Evolutionary conservation across 2,329 filamentous ascomycete species (phyloP).

Genomic region (Emericellopsis cladophorae): DNA sequence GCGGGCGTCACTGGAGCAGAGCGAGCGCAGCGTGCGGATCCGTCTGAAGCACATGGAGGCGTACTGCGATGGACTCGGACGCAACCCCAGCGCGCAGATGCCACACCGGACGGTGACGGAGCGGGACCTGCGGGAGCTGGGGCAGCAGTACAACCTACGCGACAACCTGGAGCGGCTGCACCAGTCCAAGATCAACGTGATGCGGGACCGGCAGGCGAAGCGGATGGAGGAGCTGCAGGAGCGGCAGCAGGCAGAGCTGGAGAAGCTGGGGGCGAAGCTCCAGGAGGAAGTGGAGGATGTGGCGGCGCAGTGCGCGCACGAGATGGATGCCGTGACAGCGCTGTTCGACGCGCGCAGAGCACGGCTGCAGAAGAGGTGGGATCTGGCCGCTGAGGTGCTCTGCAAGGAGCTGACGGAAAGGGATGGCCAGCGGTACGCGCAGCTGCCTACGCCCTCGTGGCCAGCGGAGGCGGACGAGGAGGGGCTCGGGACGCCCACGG

Average conservation of each 20-base stretch:
- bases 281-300: conserved; percentile 34
- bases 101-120: conserved; percentile 44
- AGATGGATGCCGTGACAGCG: conserved; percentile 33
- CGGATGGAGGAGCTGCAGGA: conserved; percentile 45
- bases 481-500: not conserved
- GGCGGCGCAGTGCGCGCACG: conserved; percentile 30
- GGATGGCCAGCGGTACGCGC: conserved; percentile 28
- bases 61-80: conserved; percentile 44
- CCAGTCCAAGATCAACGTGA: conserved; percentile 48
- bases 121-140: conserved; percentile 43
- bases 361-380: conserved; percentile 36
- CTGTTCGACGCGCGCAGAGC: conserved; percentile 31
- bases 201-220: conserved; percentile 51
- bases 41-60: conserved; percentile 55
- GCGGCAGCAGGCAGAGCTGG: conserved; percentile 39
- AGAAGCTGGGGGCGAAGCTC: conserved; percentile 29
- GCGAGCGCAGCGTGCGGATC: conserved; percentile 41
- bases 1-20: conserved; percentile 37
- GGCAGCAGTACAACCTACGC: conserved; percentile 47
- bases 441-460: conserved; percentile 18
- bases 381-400: conserved; percentile 36
- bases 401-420: conserved; percentile 36
- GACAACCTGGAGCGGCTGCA: conserved; percentile 48
- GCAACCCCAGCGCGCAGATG: conserved; percentile 21
- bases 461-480: conserved; percentile 7